Evolutionary conservation across 306 rosid genomes (phyloP).

Genomic region (Acacia acuminata): DNA sequence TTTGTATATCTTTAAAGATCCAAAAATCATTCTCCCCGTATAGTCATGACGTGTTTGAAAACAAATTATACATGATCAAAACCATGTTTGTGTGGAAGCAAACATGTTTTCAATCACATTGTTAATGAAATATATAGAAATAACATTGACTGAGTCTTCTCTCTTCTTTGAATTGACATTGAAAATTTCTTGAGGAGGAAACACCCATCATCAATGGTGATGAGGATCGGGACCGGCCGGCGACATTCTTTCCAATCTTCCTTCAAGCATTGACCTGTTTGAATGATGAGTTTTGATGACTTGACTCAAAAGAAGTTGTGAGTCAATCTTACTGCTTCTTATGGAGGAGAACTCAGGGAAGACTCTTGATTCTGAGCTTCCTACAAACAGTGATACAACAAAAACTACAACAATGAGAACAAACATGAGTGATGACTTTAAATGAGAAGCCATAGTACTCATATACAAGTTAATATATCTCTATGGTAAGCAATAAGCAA

Average conservation of each 20-base stretch:
- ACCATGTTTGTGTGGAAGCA: background rate
- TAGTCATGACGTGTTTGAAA: too few species aligned
- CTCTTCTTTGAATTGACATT: background rate
- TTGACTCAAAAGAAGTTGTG: slow-evolving; percentile 13
- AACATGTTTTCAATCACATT: background rate
- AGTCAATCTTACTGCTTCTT: background rate
- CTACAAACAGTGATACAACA: slow-evolving; percentile 21
- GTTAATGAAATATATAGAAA: background rate
- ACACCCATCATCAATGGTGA: slow-evolving; percentile 40
- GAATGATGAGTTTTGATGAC: slow-evolving; percentile 1
- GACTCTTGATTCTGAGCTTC: slow-evolving; percentile 31
- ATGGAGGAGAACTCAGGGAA: slow-evolving; percentile 1
- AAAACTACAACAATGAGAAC: slow-evolving; percentile 15
- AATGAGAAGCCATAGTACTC: slow-evolving; percentile 16
- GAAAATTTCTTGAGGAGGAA: background rate
- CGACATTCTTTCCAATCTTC: slow-evolving; percentile 32
- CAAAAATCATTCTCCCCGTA: background rate
- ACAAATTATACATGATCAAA: background rate
- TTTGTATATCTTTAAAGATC: background rate
- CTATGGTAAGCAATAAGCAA: background rate
- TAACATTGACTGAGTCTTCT: background rate
- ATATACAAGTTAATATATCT: too few species aligned
- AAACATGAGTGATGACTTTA: slow-evolving; percentile 1
- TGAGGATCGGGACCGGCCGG: slow-evolving; percentile 61
- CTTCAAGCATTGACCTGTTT: slow-evolving; percentile 41